Evolutionary conservation across 176 grass and related monocot species (phyloP).

Genomic region (Bonia amplexicaulis): DNA sequence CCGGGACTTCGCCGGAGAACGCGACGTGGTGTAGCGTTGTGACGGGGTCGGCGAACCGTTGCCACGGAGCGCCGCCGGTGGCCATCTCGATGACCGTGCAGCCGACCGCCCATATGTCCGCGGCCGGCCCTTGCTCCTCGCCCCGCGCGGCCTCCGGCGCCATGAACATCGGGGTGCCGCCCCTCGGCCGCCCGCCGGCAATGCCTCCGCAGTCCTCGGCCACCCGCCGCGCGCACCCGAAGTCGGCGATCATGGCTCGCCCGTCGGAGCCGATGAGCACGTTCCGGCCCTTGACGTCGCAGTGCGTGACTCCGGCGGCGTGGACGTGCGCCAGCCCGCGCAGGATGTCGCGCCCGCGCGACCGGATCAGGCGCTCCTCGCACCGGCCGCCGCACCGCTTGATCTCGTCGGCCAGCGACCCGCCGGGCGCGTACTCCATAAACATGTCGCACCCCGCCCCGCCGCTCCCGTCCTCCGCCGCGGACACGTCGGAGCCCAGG

Average conservation of each 20-base stretch:
- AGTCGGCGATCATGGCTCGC: slow-evolving; percentile 43
- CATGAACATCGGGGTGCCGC: slow-evolving; percentile 47
- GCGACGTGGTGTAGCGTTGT: slow-evolving; percentile 45
- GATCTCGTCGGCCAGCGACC: slow-evolving; percentile 51
- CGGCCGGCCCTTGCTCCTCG: slow-evolving; percentile 34
- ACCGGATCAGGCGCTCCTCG: slow-evolving; percentile 29
- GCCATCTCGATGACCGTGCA: slow-evolving; percentile 58
- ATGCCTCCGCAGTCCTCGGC: not conserved
- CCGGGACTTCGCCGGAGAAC: slow-evolving; percentile 32
- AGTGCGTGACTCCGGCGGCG: slow-evolving; percentile 35
- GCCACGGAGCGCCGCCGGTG: slow-evolving; percentile 42
- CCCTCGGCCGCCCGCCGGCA: not conserved
- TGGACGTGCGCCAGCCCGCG: slow-evolving; percentile 42
- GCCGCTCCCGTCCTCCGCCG: not conserved
- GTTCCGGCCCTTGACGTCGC: slow-evolving; percentile 42
- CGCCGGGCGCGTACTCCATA: slow-evolving; percentile 49
- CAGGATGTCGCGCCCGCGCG: slow-evolving; percentile 24
- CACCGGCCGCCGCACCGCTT: slow-evolving; percentile 20
- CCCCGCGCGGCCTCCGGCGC: slow-evolving; percentile 48
- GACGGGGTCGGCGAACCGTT: slow-evolving; percentile 4
- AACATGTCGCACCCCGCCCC: slow-evolving; percentile 16
- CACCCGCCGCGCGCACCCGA: slow-evolving; percentile 37
- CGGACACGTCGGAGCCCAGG: not conserved
- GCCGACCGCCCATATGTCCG: slow-evolving; percentile 45
- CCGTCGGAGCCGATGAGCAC: slow-evolving; percentile 40